Conservation (phyloP, 2,329 filamentous ascomycete species). For the Pseudocercospora macadamiae region DNA sequence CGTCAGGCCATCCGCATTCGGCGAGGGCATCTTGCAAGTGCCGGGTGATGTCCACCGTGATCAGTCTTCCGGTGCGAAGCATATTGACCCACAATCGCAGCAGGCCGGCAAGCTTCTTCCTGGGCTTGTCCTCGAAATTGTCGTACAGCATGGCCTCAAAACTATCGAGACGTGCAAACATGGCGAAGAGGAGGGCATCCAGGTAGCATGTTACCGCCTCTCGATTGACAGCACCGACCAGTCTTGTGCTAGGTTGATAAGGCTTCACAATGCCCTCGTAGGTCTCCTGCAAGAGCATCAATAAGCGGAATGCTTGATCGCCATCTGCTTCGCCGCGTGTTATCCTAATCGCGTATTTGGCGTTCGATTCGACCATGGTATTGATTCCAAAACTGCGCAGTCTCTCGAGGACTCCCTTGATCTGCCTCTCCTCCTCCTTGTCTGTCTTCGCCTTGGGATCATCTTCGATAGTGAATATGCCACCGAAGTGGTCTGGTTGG, state of each 20-base stretch:
- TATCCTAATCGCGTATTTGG: slow-evolving; percentile 63
- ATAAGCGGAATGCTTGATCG: slow-evolving; percentile 74
- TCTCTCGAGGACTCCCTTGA: slow-evolving; percentile 57
- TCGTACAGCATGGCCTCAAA: slow-evolving; percentile 92
- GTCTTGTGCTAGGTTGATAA: slow-evolving; percentile 70
- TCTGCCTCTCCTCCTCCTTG: slow-evolving; percentile 61
- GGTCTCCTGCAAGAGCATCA: slow-evolving; percentile 78
- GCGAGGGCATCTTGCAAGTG: slow-evolving; percentile 80
- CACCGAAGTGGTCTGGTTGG: slow-evolving; percentile 63
- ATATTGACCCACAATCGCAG: slow-evolving; percentile 92
- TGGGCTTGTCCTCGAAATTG: slow-evolving; percentile 71
- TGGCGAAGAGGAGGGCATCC: slow-evolving; percentile 87
- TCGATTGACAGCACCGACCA: slow-evolving; percentile 86
- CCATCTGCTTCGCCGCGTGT: slow-evolving; percentile 67
- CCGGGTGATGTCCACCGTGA: slow-evolving; percentile 81
- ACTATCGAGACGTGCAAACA: slow-evolving; percentile 87
- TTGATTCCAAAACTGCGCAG: slow-evolving; percentile 58
- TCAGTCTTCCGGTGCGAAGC: slow-evolving; percentile 79
- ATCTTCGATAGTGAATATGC: slow-evolving; percentile 64
- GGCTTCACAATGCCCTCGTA: slow-evolving; percentile 76
- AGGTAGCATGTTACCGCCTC: slow-evolving; percentile 91
- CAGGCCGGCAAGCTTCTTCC: slow-evolving; percentile 73
- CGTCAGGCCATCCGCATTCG: slow-evolving; percentile 87
- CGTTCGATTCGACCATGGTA: slow-evolving; percentile 63
- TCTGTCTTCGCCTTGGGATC: slow-evolving; percentile 56